phyloP scores from a whole-genome alignment of 371 early-diverging fungal genomes.

The Coelomomyces lativittatus region DNA sequence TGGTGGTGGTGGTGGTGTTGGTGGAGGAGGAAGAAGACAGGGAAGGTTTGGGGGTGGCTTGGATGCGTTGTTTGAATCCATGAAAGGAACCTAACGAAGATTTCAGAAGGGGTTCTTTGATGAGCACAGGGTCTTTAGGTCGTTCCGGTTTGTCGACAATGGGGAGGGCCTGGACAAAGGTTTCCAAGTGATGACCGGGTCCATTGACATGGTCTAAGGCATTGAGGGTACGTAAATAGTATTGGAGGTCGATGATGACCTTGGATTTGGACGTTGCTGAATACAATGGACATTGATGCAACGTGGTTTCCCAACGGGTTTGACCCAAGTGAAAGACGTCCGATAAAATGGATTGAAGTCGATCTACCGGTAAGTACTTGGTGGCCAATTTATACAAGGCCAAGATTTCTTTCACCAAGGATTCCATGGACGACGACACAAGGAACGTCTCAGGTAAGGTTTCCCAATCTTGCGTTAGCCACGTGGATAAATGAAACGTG shows the following conservation, averaged over 20 bases:
- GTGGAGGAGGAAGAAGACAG: not conserved
- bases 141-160: constrained; percentile 14
- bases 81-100: not conserved
- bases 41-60: not conserved
- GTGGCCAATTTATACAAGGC: constrained; percentile 73
- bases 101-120: not conserved
- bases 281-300: constrained; percentile 38
- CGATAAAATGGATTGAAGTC: constrained; percentile 24
- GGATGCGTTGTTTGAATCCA: not conserved
- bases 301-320: constrained; percentile 49
- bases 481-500: constrained; percentile 45
- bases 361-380: constrained; percentile 51
- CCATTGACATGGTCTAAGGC: constrained; percentile 50
- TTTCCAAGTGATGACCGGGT: constrained; percentile 54
- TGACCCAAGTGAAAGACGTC: constrained; percentile 57
- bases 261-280: constrained; percentile 60
- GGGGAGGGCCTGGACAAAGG: constrained; percentile 50
- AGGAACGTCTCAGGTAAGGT: not conserved
- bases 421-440: constrained; percentile 49
- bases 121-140: not conserved
- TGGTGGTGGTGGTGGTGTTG: too few species aligned
- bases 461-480: constrained; percentile 52
- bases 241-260: constrained; percentile 53
- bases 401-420: constrained; percentile 69
- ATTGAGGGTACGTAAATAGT: constrained; percentile 43